Conservation (phyloP, 257 asterid genomes). For the Echites panduratus region DNA sequence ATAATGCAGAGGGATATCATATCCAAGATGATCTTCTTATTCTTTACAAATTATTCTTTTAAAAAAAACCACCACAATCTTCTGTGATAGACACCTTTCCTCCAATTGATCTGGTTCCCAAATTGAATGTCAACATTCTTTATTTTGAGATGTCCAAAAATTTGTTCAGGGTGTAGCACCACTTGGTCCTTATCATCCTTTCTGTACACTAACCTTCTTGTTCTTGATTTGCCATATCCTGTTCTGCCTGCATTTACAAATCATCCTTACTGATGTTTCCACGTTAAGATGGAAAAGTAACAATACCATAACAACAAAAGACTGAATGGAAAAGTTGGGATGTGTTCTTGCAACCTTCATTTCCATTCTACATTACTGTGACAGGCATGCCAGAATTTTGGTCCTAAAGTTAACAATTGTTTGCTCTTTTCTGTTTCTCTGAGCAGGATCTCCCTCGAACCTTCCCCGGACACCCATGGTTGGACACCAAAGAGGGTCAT, state of each 20-base stretch:
- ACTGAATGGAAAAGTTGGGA: background rate
- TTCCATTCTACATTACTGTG: background rate
- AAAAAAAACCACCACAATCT: background rate
- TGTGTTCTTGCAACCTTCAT: background rate
- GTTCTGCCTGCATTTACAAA: background rate
- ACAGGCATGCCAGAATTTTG: background rate
- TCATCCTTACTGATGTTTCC: background rate
- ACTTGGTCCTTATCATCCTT: background rate
- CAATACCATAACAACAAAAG: background rate
- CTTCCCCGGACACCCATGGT: slow-evolving; percentile 97
- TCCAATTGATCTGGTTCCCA: background rate
- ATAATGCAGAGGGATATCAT: background rate
- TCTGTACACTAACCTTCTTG: too few species aligned
- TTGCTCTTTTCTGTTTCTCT: slow-evolving; percentile 6
- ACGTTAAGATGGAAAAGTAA: background rate
- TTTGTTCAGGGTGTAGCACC: background rate
- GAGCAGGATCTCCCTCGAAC: slow-evolving; percentile 93
- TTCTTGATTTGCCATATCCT: background rate
- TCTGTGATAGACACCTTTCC: background rate
- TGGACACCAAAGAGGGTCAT: slow-evolving; percentile 90
- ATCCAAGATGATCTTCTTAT: background rate
- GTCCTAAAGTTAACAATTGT: background rate
- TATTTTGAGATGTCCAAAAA: too few species aligned
- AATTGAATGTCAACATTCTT: background rate
- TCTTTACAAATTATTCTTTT: background rate